Conservation (phyloP, 2,329 filamentous ascomycete species). For the Arachnomyces sp. region DNA sequence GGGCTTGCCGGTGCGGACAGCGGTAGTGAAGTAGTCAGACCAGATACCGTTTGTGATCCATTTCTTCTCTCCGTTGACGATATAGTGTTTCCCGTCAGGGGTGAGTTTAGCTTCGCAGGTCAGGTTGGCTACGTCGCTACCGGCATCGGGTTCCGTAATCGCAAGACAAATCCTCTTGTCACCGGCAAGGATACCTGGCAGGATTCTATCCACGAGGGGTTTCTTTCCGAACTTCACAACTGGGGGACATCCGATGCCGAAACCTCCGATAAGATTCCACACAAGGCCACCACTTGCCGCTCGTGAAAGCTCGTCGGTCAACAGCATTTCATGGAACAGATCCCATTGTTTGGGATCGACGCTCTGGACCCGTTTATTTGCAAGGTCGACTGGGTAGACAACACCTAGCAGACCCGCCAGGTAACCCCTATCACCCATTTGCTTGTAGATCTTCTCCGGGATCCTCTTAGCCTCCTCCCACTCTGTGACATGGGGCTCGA, state of each 20-base stretch:
- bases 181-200: slow-evolving; percentile 78
- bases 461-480: slow-evolving; percentile 96
- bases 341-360: slow-evolving; percentile 90
- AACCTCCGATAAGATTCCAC: slow-evolving; percentile 96
- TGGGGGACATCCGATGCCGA: slow-evolving; percentile 87
- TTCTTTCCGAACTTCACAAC: slow-evolving; percentile 87
- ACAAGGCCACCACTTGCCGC: slow-evolving; percentile 85
- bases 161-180: slow-evolving; percentile 97
- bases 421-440: slow-evolving; percentile 89
- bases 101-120: slow-evolving; percentile 92
- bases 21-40: slow-evolving; percentile 95
- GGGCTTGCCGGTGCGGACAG: slow-evolving; percentile 76
- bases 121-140: slow-evolving; percentile 88
- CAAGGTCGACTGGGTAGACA: slow-evolving; percentile 65
- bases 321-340: slow-evolving; percentile 91
- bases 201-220: slow-evolving; percentile 72
- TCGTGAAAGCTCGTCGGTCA: slow-evolving; percentile 91
- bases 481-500: slow-evolving; percentile 86
- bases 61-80: slow-evolving; percentile 99
- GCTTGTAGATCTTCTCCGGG: slow-evolving; percentile 82
- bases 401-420: slow-evolving; percentile 81
- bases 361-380: slow-evolving; percentile 61
- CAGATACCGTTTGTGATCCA: slow-evolving; percentile 99
- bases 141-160: slow-evolving; percentile 94
- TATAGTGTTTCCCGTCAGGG: slow-evolving; percentile 96